Percentiles rank a stretch among this genome's conserved stretches.
phyloP scores from a whole-genome alignment of 2,329 filamentous ascomycete species.

The Claviceps sp. region DNA sequence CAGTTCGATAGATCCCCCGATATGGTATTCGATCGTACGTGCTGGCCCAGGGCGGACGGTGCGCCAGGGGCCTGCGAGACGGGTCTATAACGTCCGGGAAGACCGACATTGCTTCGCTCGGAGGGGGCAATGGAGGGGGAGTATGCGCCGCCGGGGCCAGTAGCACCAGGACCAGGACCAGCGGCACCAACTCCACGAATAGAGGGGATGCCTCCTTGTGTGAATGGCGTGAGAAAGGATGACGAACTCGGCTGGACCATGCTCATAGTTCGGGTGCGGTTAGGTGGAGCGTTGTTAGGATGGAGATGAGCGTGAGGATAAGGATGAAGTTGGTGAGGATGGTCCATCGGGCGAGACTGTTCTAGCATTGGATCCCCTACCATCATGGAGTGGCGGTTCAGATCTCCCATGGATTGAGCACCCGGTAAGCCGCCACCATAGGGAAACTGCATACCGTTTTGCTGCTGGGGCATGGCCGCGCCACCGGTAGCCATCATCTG shows the following conservation, averaged over 20 bases:
- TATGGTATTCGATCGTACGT: conserved; percentile 21
- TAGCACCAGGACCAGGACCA: no score
- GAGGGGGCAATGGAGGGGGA: conserved; percentile 87
- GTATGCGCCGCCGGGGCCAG: conserved; percentile 44
- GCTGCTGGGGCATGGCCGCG: conserved; percentile 18
- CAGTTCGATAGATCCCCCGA: conserved; percentile 18
- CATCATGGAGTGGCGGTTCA: conserved; percentile 32
- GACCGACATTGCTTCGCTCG: conserved; percentile 84
- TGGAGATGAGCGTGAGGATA: no score
- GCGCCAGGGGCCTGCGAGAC: conserved; percentile 51
- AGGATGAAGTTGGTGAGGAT: conserved; percentile 1
- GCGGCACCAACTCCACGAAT: conserved; percentile 5
- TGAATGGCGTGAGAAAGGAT: conserved; percentile 40
- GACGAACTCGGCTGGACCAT: conserved; percentile 61
- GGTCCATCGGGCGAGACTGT: conserved; percentile 25
- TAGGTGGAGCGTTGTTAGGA: no score
- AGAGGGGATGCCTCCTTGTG: conserved; percentile 17
- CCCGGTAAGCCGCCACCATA: conserved; percentile 15
- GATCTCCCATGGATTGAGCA: conserved; percentile 30
- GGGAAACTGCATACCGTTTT: conserved; percentile 15
- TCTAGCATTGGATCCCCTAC: conserved; percentile 32
- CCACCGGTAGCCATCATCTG: conserved; percentile 52
- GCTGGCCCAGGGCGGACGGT: conserved; percentile 14
- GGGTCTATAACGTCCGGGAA: conserved; percentile 81
- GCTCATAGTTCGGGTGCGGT: conserved; percentile 58